phyloP scores from a whole-genome alignment of 345 rosid genomes.

The Abelmoschus esculentus region DNA sequence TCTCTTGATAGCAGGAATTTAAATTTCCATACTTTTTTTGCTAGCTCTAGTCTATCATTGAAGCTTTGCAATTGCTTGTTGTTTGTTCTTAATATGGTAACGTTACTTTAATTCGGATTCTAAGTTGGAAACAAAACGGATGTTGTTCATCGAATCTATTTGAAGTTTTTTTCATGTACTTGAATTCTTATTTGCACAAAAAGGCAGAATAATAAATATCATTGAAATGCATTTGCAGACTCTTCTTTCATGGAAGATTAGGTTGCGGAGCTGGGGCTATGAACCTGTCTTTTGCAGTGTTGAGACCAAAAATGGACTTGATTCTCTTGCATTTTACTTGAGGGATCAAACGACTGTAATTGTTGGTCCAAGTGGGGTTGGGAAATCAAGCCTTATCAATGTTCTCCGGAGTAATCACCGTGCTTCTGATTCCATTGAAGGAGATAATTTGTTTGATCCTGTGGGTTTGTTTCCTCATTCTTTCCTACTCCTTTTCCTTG shows the following conservation, averaged over 20 bases:
- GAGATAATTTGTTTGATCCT: conserved; percentile 61
- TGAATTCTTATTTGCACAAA: too few species aligned
- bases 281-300: conserved; percentile 78
- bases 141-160: background rate
- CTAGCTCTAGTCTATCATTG: background rate
- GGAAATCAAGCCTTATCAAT: conserved; percentile 89
- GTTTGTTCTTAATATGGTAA: background rate
- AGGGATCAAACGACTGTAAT: conserved; percentile 79
- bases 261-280: conserved; percentile 72
- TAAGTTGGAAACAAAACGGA: background rate
- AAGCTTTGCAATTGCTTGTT: background rate
- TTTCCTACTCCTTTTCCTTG: background rate
- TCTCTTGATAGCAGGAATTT: background rate
- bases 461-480: conserved; percentile 33
- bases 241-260: conserved; percentile 50
- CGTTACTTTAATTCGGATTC: background rate
- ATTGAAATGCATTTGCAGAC: conserved; percentile 39
- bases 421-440: conserved; percentile 28
- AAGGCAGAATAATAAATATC: too few species aligned
- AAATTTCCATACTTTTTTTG: background rate
- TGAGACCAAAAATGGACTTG: conserved; percentile 58
- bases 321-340: conserved; percentile 44
- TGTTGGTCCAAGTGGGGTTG: conserved; percentile 99
- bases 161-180: too few species aligned
- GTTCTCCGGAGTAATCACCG: conserved; percentile 47